Percentiles rank a stretch among this genome's conserved stretches.
phyloP scores from a whole-genome alignment of 306 rosid genomes.

The Coriaria nepalensis region DNA sequence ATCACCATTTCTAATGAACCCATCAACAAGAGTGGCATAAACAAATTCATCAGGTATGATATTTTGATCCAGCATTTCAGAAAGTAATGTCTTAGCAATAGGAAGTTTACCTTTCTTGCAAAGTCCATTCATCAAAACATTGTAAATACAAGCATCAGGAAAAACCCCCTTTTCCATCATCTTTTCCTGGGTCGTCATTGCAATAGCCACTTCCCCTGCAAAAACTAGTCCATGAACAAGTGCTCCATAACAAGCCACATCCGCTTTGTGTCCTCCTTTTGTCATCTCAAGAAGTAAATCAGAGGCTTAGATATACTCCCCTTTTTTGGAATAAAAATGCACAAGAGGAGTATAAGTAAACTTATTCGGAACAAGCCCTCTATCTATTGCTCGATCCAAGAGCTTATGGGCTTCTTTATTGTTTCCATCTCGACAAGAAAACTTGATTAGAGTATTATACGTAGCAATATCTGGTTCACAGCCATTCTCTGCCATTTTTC shows the following conservation, averaged over 20 bases:
- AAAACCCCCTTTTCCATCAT: constrained; percentile 56
- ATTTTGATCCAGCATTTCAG: constrained; percentile 63
- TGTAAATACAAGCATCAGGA: constrained; percentile 71
- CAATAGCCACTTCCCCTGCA: constrained; percentile 52
- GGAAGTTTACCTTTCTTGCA: constrained; percentile 65
- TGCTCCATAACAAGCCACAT: constrained; percentile 67
- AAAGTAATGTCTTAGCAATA: constrained; percentile 47
- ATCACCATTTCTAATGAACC: constrained; percentile 43
- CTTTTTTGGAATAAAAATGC: constrained; percentile 44
- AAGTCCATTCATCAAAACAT: constrained; percentile 71
- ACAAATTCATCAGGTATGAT: constrained; percentile 58
- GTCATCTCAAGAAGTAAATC: constrained; percentile 49
- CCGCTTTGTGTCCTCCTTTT: constrained; percentile 45
- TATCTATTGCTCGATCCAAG: constrained; percentile 29
- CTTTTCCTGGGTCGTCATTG: constrained; percentile 42
- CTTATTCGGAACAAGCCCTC: constrained; percentile 39
- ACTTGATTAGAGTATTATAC: constrained; percentile 46
- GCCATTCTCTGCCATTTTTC: constrained; percentile 43
- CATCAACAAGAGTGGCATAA: constrained; percentile 66
- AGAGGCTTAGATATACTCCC: constrained; percentile 50
- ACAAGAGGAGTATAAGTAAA: constrained; percentile 54
- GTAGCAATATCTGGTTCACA: constrained; percentile 62
- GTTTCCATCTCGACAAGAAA: constrained; percentile 43
- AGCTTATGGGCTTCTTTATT: constrained; percentile 48
- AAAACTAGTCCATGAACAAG: constrained; percentile 57